phyloP scores from a whole-genome alignment of 2,329 filamentous ascomycete genomes.

The Ophiostoma angusticollis region DNA sequence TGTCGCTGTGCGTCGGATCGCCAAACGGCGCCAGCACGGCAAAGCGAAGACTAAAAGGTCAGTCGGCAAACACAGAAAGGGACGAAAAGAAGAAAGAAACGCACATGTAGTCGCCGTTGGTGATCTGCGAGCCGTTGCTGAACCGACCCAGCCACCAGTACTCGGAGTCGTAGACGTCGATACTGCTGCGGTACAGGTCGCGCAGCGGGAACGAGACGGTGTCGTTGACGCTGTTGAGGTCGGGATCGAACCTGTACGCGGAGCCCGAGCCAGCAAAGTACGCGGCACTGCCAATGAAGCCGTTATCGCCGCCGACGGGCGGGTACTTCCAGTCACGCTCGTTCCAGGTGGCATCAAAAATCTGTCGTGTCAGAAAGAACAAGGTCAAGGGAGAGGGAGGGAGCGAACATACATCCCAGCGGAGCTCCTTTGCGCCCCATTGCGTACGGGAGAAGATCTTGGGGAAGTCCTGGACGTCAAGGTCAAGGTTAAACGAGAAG shows the following conservation, averaged over 20 bases:
- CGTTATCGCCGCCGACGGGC: slow-evolving; percentile 14
- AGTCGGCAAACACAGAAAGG: too few species aligned
- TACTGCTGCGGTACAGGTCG: slow-evolving; percentile 13
- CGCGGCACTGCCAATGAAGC: slow-evolving; percentile 16
- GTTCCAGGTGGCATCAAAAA: slow-evolving; percentile 14
- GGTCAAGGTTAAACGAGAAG: slow-evolving; percentile 17
- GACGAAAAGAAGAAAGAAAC: not conserved
- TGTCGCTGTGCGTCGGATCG: slow-evolving; percentile 1
- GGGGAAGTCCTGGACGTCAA: slow-evolving; percentile 18
- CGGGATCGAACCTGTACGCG: not conserved
- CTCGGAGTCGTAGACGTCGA: slow-evolving; percentile 11
- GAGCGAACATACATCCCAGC: slow-evolving; percentile 23
- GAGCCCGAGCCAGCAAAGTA: slow-evolving; percentile 1
- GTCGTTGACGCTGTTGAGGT: slow-evolving; percentile 4
- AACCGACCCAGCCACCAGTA: slow-evolving; percentile 14
- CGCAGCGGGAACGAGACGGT: slow-evolving; percentile 12
- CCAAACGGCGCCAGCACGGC: slow-evolving; percentile 5
- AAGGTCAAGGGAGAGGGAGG: too few species aligned
- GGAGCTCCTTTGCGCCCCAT: slow-evolving; percentile 15
- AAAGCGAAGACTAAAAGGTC: not conserved
- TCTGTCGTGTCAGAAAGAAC: too few species aligned
- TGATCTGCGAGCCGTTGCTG: slow-evolving; percentile 20
- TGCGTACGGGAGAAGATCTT: slow-evolving; percentile 14
- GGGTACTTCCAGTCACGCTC: slow-evolving; percentile 17
- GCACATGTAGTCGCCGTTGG: slow-evolving; percentile 20